Conservation (phyloP, 2,329 filamentous ascomycete species). For the Sarocladium strictum region DNA sequence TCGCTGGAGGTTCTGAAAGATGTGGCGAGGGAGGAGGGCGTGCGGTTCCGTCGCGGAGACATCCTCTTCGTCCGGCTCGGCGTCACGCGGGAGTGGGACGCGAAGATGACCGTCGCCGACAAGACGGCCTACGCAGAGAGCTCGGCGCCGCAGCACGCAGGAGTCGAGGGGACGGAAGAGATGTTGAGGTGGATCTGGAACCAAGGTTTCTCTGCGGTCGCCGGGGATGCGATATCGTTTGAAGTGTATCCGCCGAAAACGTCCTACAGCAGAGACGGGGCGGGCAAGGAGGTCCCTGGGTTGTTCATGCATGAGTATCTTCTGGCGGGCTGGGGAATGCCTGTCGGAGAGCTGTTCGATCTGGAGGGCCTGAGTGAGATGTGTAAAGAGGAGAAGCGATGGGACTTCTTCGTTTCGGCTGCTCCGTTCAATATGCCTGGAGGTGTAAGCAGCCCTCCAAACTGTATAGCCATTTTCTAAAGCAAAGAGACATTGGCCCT, state of each 20-base stretch:
- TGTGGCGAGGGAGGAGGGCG: conserved; percentile 32
- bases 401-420: conserved; percentile 44
- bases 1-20: conserved; percentile 21
- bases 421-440: conserved; percentile 42
- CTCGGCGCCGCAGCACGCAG: conserved; percentile 28
- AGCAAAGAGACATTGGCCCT: background rate
- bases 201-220: conserved; percentile 38
- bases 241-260: conserved; percentile 29
- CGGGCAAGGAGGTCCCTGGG: background rate
- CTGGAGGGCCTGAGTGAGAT: conserved; percentile 28
- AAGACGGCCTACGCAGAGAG: conserved; percentile 40
- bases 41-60: conserved; percentile 43
- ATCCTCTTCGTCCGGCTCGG: conserved; percentile 44
- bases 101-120: conserved; percentile 26
- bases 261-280: conserved; percentile 17
- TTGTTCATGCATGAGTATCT: conserved; percentile 38
- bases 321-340: conserved; percentile 42
- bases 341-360: conserved; percentile 21
- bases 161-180: conserved; percentile 32
- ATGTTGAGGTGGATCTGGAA: conserved; percentile 41
- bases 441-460: conserved; percentile 38
- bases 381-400: conserved; percentile 46
- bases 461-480: conserved; percentile 36
- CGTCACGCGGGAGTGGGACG: conserved; percentile 23
- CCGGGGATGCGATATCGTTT: conserved; percentile 35